A percentile compares a stretch with the other conserved stretches of the same genome.
Conservation (phyloP, 352 stramenopile species). For the Globisporangium sylvaticum region DNA sequence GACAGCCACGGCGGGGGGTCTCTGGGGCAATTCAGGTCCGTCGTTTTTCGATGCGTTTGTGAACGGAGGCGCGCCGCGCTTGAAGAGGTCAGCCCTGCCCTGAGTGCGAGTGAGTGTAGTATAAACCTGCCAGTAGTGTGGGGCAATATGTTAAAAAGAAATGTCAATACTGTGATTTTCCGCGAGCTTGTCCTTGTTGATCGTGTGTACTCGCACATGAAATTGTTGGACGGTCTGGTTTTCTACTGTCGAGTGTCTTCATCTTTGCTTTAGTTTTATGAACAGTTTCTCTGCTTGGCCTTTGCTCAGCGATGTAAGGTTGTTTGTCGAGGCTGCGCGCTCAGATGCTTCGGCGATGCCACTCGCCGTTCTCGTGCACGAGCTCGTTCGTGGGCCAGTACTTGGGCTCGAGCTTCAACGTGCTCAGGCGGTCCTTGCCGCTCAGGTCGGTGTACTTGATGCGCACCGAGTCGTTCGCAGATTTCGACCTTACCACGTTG, state of each 20-base stretch:
- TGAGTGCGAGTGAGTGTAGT: conserved; percentile 6
- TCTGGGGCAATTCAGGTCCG: conserved; percentile 20
- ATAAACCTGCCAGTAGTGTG: not conserved
- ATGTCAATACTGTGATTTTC: not conserved
- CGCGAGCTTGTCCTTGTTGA: not conserved
- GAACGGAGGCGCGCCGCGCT: conserved; percentile 50
- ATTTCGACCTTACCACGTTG: conserved; percentile 59
- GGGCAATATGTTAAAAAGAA: not conserved
- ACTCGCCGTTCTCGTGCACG: conserved; percentile 71
- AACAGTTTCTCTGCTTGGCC: not conserved
- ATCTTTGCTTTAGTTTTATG: not conserved
- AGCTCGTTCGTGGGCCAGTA: conserved; percentile 90
- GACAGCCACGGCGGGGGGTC: not conserved
- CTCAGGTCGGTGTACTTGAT: conserved; percentile 90
- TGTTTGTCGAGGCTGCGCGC: not conserved
- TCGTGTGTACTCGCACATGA: not conserved
- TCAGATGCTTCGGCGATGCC: conserved; percentile 56
- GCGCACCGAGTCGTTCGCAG: conserved; percentile 67
- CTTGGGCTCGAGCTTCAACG: conserved; percentile 86
- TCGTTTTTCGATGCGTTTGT: conserved; percentile 78
- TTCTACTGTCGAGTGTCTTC: not conserved
- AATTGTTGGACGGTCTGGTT: not conserved
- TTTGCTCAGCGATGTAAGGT: not conserved
- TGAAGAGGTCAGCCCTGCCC: conserved; percentile 30
- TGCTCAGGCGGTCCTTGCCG: conserved; percentile 83